Evolutionary conservation across 768 basidiomycete species (phyloP), one percentile per base, ranked within the genome.

Genomic region (Serendipita sp.): DNA sequence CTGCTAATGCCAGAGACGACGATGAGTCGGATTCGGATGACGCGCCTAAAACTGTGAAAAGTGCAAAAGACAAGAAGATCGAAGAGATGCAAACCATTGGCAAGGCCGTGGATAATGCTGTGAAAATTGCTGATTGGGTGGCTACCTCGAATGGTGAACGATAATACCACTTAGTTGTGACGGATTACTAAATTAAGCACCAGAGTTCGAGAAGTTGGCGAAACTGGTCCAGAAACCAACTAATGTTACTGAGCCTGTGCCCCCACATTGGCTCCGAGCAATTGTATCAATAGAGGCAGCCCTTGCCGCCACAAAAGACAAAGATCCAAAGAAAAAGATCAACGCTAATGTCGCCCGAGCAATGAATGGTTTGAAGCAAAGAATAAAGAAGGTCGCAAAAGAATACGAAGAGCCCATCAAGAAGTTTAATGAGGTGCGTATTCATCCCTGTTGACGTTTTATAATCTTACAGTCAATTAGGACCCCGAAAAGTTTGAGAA

Each of bases 121-220:
- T 89, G 67, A 95, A 90, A 79, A 94, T 95, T 69, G 95, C 94
- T 70, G 93, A 99, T 75, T 99, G 96, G 96, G 85, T 86, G 29
- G 84, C 83, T 33, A 94, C 92, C 69, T 91, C 88, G 23, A 86
- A 81, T 66, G 94, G 94, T 92, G 69, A 64, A 83, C 53, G 11
- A 34, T 18, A 33, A 13, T 23, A 36, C 55, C 29, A 37, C 8
- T 62, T 29, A 45, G 62, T 53, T 50, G 65, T 70, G 60, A 5
- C 6, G 13, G 67, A 60, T 63, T 62, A 31, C 58, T 37, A 29
- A n/a, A 44, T 34, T 52, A 44, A 45, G 2, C 50, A 23, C 6
- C 72, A 96, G 96, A 98, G 75, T 96, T 94, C 74, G 96, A 99
- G 76, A 98, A 98, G 74, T 81, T 99, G 58, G 76, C 83, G 40